Evolutionary conservation across 352 stramenopile species (phyloP), one percentile per base, ranked within the genome.

Genomic region (Pseudoperonospora humuli): DNA sequence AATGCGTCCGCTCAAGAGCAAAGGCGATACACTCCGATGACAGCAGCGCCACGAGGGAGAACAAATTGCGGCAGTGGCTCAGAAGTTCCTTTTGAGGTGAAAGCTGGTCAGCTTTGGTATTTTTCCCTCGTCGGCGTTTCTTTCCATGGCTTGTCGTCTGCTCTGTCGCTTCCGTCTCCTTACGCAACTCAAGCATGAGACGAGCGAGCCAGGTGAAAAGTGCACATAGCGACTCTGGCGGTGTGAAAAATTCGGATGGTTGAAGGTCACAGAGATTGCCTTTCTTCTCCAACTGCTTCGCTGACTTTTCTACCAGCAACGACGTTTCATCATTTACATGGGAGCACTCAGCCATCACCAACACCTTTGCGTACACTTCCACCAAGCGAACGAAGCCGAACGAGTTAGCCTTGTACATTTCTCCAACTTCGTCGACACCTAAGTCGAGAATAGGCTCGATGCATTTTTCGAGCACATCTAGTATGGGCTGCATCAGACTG

Each of bases 1-100:
- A 75, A 39, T 45, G 36, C 32, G 47, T 75, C 20, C 57, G 53
- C 50, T 87, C 58, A 7, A 90, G 58, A 26, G 59, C 62, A 50
- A 87, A 86, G 2, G 61, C 78, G 24, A 84, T 49, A 43, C 75
- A 81, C 44, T 90, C 78, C 11, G 65, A 70, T 10, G 57, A 62
- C 8, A 87, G 50, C 2, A 90, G 35, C 0, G 61, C 71, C 7
- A 85, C 44, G 10, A 86, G 58, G 3, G 75, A 78, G 32, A 87
- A 86, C 9, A 90, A 45, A 48, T 90, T 90, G 19, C 67, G 68
- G 73, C 75, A 87, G 20, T 74, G 75, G 28, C 54, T 58, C 5
- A 86, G 40, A 13, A 86, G 40, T 20, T 75, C 54, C 34, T 67
- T 57, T 39, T 62, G 55, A 42, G 50, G 39, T 8, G 64, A 63